Conservation (phyloP, 352 stramenopile species). For the Globisporangium alternatum region DNA sequence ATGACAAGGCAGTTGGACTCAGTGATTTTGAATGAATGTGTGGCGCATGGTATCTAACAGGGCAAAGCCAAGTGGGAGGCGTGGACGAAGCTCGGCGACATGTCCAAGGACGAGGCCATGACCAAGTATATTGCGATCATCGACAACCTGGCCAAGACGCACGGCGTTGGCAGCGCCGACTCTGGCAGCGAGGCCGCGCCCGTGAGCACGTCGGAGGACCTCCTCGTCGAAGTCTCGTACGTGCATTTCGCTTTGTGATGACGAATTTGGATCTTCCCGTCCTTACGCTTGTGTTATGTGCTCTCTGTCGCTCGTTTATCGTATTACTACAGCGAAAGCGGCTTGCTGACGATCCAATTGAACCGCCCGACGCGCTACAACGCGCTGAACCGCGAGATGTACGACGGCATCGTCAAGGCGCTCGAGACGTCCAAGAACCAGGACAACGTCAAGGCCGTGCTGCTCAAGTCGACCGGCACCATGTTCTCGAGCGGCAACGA, state of each 20-base stretch:
- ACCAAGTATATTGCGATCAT: conserved; percentile 75
- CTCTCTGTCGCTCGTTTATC: background rate
- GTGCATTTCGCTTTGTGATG: conserved; percentile 13
- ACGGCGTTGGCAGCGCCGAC: conserved; percentile 25
- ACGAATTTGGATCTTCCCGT: background rate
- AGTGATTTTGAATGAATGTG: background rate
- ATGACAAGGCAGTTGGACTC: no score
- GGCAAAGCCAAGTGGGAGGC: conserved; percentile 82
- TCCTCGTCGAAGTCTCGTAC: conserved; percentile 56
- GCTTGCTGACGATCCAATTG: conserved; percentile 75
- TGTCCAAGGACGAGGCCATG: conserved; percentile 68
- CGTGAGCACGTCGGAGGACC: conserved; percentile 34
- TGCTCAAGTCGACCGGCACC: conserved; percentile 80
- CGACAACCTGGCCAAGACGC: conserved; percentile 51
- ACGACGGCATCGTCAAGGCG: conserved; percentile 67
- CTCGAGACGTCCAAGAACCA: conserved; percentile 66
- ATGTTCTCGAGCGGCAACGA: conserved; percentile 92
- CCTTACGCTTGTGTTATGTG: background rate
- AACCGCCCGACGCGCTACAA: conserved; percentile 86
- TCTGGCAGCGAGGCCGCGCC: conserved; percentile 5
- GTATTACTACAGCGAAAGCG: conserved; percentile 30
- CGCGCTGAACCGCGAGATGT: conserved; percentile 84
- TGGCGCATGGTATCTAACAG: conserved; percentile 8
- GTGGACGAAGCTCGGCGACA: conserved; percentile 63
- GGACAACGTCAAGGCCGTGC: conserved; percentile 69